Evolutionary conservation across 805 yeast genomes (phyloP).

Genomic region (Yarrowia phangngaensis): DNA sequence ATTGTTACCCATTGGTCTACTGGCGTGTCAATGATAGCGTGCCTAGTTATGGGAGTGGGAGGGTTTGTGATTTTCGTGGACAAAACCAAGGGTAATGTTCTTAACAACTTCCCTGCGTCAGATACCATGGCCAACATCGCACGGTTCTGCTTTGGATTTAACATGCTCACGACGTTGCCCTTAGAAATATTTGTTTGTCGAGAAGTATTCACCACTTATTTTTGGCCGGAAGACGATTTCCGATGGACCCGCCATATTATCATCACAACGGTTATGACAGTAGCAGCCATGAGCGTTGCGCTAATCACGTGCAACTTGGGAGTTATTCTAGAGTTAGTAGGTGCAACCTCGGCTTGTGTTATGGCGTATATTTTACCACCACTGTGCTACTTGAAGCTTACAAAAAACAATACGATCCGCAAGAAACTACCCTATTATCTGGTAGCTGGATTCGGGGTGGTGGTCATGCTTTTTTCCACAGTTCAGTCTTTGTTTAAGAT

Average conservation of each 20-base stretch:
- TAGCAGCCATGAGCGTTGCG: slow-evolving; percentile 69
- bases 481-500: slow-evolving; percentile 60
- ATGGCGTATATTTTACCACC: slow-evolving; percentile 92
- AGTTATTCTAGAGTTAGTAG: slow-evolving; percentile 80
- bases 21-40: slow-evolving; percentile 70
- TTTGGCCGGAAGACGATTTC: slow-evolving; percentile 39
- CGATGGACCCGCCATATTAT: slow-evolving; percentile 49
- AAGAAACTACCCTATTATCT: slow-evolving; percentile 54
- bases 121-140: slow-evolving; percentile 80
- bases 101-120: slow-evolving; percentile 77
- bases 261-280: slow-evolving; percentile 62
- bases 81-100: slow-evolving; percentile 77
- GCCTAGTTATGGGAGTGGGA: slow-evolving; percentile 70
- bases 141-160: slow-evolving; percentile 82
- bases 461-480: slow-evolving; percentile 78
- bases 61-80: slow-evolving; percentile 75
- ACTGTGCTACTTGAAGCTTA: slow-evolving; percentile 66
- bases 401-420: slow-evolving; percentile 43
- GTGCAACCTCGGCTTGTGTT: slow-evolving; percentile 87
- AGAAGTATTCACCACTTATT: slow-evolving; percentile 72
- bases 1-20: slow-evolving; percentile 80
- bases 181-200: slow-evolving; percentile 85
- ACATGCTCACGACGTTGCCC: slow-evolving; percentile 90
- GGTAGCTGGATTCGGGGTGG: slow-evolving; percentile 65
- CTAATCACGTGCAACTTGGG: slow-evolving; percentile 84